These are phyloP conservation scores for Crithidia expoeki DNA, from an alignment of 208 protist genomes.

Conservation along the genomic window DNA sequence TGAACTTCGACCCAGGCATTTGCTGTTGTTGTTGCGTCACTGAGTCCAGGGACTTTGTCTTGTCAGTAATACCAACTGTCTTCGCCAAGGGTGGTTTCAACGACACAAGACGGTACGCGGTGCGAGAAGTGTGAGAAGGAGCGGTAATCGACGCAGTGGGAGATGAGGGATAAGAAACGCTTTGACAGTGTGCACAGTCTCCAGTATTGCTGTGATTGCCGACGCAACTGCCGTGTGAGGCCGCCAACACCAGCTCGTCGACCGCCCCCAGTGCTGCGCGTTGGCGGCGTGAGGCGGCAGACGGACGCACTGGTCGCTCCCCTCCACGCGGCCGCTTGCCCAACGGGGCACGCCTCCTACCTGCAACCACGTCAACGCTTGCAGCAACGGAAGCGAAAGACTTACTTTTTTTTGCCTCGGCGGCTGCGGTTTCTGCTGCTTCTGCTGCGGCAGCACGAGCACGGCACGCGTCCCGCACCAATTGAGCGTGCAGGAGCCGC, in stretches of 20 bases:
- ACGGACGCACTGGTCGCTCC: background rate
- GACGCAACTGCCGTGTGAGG: slow-evolving; percentile 5
- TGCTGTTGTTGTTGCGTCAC: too few species aligned
- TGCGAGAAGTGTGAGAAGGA: background rate
- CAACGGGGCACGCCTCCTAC: background rate
- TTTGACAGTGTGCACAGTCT: too few species aligned
- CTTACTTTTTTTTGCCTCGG: too few species aligned
- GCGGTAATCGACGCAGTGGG: background rate
- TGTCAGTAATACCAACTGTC: background rate
- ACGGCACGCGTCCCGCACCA: slow-evolving; percentile 27
- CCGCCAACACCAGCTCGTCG: slow-evolving; percentile 10
- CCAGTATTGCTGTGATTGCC: background rate
- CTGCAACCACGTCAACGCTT: background rate
- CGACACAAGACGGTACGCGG: slow-evolving; percentile 12
- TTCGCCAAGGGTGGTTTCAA: background rate
- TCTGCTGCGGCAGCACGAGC: slow-evolving; percentile 14
- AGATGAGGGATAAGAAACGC: background rate
- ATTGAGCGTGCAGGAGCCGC: slow-evolving; percentile 25
- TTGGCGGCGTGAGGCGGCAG: slow-evolving; percentile 17
- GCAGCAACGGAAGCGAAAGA: too few species aligned
- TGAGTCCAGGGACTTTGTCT: too few species aligned
- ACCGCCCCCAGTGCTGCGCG: slow-evolving; percentile 21
- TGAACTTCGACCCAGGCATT: background rate
- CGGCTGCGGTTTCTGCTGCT: too few species aligned
- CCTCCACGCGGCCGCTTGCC: slow-evolving; percentile 11